Evolutionary conservation across 768 basidiomycete genomes (phyloP).

Genomic region (Mrakia gelida): DNA sequence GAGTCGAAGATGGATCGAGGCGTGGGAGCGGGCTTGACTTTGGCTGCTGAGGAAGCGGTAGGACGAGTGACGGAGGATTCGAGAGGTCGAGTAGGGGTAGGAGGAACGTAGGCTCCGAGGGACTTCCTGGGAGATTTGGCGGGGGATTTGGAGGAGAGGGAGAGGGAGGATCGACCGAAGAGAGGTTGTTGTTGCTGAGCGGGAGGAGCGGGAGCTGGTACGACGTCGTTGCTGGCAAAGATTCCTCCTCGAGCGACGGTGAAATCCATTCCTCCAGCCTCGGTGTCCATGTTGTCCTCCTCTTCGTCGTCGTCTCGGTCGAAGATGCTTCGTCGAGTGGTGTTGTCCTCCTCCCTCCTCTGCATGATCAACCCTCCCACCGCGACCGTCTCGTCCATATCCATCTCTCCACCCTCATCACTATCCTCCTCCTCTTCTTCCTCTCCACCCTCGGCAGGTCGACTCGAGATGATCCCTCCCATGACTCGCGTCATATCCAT

Average conservation of each 20-base stretch:
- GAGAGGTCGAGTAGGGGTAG: constrained; percentile 26
- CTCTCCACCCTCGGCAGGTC: not conserved
- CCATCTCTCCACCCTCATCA: constrained; percentile 37
- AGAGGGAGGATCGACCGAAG: constrained; percentile 8
- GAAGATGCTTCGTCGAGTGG: constrained; percentile 30
- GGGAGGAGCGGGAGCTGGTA: not conserved
- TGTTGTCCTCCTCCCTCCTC: constrained; percentile 32
- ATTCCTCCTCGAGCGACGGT: constrained; percentile 28
- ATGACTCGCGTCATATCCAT: constrained; percentile 13
- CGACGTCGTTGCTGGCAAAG: not conserved
- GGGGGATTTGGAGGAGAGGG: constrained; percentile 3
- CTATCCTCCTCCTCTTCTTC: constrained; percentile 16
- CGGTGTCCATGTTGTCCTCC: not conserved
- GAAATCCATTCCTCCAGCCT: constrained; percentile 36
- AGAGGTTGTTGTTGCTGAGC: not conserved
- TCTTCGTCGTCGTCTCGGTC: constrained; percentile 35
- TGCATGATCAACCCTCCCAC: constrained; percentile 42
- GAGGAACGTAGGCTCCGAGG: constrained; percentile 2
- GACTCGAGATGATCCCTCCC: constrained; percentile 12
- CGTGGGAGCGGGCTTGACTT: constrained; percentile 29
- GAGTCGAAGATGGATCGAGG: constrained; percentile 40
- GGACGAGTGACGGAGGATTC: constrained; percentile 38
- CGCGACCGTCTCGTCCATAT: constrained; percentile 46
- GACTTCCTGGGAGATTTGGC: constrained; percentile 29
- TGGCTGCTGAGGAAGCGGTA: constrained; percentile 39